Base-by-base conservation (phyloP, 805 yeast genomes). In the Cyberlindnera mississippiensis region DNA sequence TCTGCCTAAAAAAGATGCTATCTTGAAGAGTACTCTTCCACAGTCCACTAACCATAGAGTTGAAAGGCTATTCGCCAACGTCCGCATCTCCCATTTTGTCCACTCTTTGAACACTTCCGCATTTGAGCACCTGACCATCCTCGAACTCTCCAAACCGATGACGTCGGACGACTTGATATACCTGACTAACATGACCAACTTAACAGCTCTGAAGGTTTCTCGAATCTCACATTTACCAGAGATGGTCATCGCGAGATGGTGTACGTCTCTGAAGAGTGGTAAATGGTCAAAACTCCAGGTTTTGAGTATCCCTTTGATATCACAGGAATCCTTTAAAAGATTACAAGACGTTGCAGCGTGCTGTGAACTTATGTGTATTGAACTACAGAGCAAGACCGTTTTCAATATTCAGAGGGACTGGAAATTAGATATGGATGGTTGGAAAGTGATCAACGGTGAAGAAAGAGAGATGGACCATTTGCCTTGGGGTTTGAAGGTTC, bases 51-150 rank as follows among this genome's bases (percentile, higher is more conserved):
- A 53, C 28, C 69, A 65, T 42, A 42, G 71, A 24, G 49, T 66
- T n/a, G 71, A 67, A 44, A 56, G 67, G 6, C 42, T 65, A 2
- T 61, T 54, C 31, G 43, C 51, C 4, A 64, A 65, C 44, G 31
- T 60, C 12, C 35, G 44, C 6, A 28, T 51, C 11, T 37, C 51
- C 3, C 38, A 40, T 7, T 38, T 55, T n/a, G 44, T 46, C 11
- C 33, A 35, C 8, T 20, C 47, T 1, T 38, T 56, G 20, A 49
- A 49, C 36, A 9, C 35, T 10, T 42, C 33, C 14, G n/a, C 30
- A 4, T 57, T 54, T 20, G 15, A 41, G 0, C 47, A 57, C 28
- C 10, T 57, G 14, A 36, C 46, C 4, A 37, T 53, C 4, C 30
- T 55, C 18, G 56, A 55, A 16, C 38, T 57, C 4, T 36, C 52